Conservation (phyloP, 2,329 filamentous ascomycete genomes). For the Neonectria coccinea region DNA sequence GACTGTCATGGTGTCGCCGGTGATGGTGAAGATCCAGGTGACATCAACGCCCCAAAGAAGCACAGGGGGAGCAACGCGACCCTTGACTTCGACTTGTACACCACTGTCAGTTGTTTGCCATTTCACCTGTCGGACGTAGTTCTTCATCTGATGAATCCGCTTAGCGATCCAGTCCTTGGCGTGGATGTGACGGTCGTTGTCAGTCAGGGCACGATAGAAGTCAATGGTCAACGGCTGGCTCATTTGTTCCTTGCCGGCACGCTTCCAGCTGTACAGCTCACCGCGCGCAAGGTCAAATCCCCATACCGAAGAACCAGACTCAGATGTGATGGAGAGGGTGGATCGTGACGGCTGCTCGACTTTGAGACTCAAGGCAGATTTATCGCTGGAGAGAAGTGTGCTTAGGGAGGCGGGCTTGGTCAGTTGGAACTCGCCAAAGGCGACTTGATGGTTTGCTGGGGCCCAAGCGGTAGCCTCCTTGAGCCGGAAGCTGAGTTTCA, state of each 20-base stretch:
- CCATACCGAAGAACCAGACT: slow-evolving; percentile 54
- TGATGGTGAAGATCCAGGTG: slow-evolving; percentile 67
- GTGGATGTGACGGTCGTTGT: slow-evolving; percentile 71
- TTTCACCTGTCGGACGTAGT: slow-evolving; percentile 53
- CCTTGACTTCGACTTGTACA: slow-evolving; percentile 58
- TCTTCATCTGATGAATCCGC: slow-evolving; percentile 59
- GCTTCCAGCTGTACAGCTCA: slow-evolving; percentile 56
- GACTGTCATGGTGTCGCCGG: slow-evolving; percentile 60
- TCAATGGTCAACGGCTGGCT: slow-evolving; percentile 60
- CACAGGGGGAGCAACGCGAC: slow-evolving; percentile 70
- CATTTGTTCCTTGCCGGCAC: slow-evolving; percentile 55
- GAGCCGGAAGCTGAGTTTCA: slow-evolving; percentile 62
- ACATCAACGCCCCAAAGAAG: slow-evolving; percentile 70
- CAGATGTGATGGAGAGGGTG: slow-evolving; percentile 50
- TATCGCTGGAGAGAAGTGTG: slow-evolving; percentile 30
- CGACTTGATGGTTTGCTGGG: slow-evolving; percentile 61
- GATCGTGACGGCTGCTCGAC: slow-evolving; percentile 33
- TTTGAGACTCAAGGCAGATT: slow-evolving; percentile 33
- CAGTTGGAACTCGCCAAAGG: slow-evolving; percentile 62
- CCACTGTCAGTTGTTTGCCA: slow-evolving; percentile 50
- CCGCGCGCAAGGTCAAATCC: slow-evolving; percentile 59
- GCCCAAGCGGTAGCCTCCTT: slow-evolving; percentile 63
- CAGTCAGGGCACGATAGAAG: slow-evolving; percentile 74
- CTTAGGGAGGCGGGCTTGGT: slow-evolving; percentile 48
- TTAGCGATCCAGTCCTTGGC: slow-evolving; percentile 68